Conservation (phyloP, 2,329 filamentous ascomycete genomes). For the Trichoderma gracile region DNA sequence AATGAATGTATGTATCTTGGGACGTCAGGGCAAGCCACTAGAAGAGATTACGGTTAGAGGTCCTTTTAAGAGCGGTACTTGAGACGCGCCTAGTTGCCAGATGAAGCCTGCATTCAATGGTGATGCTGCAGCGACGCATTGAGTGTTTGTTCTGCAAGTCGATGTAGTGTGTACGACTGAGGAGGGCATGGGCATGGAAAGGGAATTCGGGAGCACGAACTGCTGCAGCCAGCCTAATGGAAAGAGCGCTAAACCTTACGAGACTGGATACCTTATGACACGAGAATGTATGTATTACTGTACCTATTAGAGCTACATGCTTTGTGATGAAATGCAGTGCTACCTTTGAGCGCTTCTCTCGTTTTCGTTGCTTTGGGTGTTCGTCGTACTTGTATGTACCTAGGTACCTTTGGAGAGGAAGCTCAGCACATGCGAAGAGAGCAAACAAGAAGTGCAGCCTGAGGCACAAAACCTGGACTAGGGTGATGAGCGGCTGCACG, state of each 20-base stretch:
- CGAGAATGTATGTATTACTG: too few relatives aligned
- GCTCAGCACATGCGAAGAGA: too few relatives aligned
- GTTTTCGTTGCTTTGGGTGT: too few relatives aligned
- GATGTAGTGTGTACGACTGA: neutral
- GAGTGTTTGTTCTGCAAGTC: too few relatives aligned
- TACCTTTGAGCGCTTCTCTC: neutral
- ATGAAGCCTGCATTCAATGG: neutral
- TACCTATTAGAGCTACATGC: too few relatives aligned
- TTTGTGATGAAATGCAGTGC: neutral
- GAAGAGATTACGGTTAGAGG: neutral
- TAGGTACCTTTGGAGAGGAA: neutral
- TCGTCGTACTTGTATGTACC: too few relatives aligned
- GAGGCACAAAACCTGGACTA: conserved; percentile 8
- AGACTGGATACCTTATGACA: neutral
- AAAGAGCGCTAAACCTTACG: neutral
- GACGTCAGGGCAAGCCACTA: neutral
- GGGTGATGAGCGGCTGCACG: neutral
- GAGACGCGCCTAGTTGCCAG: neutral
- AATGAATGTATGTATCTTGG: conserved; percentile 12
- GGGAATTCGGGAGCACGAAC: neutral
- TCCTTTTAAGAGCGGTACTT: neutral
- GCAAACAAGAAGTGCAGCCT: conserved; percentile 10
- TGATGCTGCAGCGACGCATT: neutral
- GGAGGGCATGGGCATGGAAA: neutral
- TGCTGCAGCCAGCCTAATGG: conserved; percentile 10